Percentiles rank a stretch among this genome's conserved stretches.
phyloP scores from a whole-genome alignment of 805 yeast genomes.

The Candida andamanensis region DNA sequence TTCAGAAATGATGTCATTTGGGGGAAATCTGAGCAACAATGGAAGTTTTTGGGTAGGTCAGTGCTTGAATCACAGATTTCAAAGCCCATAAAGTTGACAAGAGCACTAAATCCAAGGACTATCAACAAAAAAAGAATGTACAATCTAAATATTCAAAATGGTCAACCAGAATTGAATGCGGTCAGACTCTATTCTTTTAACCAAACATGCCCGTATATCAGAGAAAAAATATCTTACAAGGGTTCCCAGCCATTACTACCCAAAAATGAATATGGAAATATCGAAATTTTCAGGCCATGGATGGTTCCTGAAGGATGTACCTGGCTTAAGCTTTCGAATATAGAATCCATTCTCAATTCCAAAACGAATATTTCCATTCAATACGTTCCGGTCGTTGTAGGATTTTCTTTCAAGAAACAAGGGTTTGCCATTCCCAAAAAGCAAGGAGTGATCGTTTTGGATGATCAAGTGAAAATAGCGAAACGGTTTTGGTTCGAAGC shows the following conservation, averaged over 20 bases:
- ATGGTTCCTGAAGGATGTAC: constrained; percentile 28
- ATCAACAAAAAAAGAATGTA: constrained; percentile 15
- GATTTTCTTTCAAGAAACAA: constrained; percentile 21
- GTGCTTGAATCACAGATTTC: constrained; percentile 14
- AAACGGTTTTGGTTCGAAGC: constrained; percentile 24
- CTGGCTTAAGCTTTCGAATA: constrained; percentile 21
- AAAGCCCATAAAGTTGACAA: constrained; percentile 16
- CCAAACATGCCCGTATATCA: constrained; percentile 25
- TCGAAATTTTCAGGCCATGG: constrained; percentile 21
- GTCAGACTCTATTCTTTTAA: constrained; percentile 20
- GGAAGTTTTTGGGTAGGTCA: constrained; percentile 32
- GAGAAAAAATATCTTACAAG: constrained; percentile 5
- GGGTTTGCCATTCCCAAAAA: constrained; percentile 24
- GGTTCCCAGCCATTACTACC: constrained; percentile 15
- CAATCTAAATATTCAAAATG: constrained; percentile 14
- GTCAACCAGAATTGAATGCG: constrained; percentile 15
- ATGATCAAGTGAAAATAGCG: constrained; percentile 10
- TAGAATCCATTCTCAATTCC: constrained; percentile 16
- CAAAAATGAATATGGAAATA: constrained; percentile 25
- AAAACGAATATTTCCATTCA: constrained; percentile 12
- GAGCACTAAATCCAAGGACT: constrained; percentile 17
- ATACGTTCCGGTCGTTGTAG: constrained; percentile 28
- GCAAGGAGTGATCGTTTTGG: constrained; percentile 23
- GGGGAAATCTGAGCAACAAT: constrained; percentile 29
- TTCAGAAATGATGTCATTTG: constrained; percentile 16